Conservation (phyloP, 202 grass and related monocot genomes). For the Eragrostis tef region DNA sequence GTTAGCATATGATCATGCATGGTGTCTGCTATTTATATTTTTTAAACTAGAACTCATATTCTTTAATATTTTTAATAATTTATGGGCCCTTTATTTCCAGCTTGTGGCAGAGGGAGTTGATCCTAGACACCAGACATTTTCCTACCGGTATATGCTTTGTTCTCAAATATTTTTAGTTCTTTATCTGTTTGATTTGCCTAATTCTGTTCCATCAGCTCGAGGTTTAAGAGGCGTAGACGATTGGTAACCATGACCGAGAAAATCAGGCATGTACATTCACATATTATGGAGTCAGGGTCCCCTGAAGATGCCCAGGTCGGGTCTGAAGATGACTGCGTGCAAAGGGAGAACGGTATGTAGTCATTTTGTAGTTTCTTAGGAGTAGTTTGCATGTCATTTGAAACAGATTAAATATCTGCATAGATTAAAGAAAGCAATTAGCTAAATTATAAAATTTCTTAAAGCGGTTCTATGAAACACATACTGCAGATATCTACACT, state of each 20-base stretch:
- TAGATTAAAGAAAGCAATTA: constrained; percentile 16
- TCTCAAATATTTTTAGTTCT: constrained; percentile 33
- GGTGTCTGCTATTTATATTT: not conserved
- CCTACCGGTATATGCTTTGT: constrained; percentile 60
- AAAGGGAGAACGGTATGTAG: constrained; percentile 66
- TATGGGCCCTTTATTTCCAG: constrained; percentile 53
- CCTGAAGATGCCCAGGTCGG: constrained; percentile 68
- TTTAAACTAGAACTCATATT: not conserved
- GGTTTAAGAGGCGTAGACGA: constrained; percentile 66
- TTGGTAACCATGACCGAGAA: constrained; percentile 51
- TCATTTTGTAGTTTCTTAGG: constrained; percentile 43
- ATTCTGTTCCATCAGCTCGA: constrained; percentile 65
- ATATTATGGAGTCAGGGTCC: constrained; percentile 76
- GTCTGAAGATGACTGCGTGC: constrained; percentile 64
- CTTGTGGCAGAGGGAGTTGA: constrained; percentile 75
- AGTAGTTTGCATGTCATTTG: not conserved
- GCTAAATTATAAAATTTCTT: not conserved
- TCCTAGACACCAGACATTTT: constrained; percentile 98
- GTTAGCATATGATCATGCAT: constrained; percentile 23
- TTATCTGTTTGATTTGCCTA: constrained; percentile 39
- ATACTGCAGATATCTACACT: not conserved
- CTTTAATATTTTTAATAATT: constrained; percentile 20
- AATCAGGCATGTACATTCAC: constrained; percentile 77
- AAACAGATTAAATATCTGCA: not conserved
- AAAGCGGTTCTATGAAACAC: constrained; percentile 4